These are phyloP conservation scores for Solanum stenotomum DNA, from an alignment of 257 asterid species.

Conservation along the genomic window DNA sequence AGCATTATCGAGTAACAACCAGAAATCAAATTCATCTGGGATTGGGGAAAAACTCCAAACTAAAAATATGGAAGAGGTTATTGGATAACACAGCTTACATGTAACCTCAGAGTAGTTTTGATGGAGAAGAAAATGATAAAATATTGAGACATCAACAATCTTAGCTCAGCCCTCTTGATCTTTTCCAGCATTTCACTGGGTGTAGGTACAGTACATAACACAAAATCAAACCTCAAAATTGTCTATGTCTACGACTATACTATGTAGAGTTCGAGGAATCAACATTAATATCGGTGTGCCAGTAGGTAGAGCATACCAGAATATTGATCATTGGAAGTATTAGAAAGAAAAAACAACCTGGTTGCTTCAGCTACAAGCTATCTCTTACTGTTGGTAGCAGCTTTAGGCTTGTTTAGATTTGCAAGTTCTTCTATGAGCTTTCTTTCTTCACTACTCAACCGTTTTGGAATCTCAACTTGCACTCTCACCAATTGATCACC, in stretches of 20 bases:
- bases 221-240: slow-evolving; percentile 7
- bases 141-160: neutral
- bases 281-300: neutral
- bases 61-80: neutral
- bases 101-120: neutral
- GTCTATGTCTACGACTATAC: neutral
- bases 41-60: neutral
- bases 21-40: neutral
- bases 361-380: slow-evolving; percentile 13
- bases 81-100: neutral
- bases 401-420: slow-evolving; percentile 57
- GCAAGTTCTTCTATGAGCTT: slow-evolving; percentile 92
- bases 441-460: slow-evolving; percentile 78
- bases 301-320: neutral
- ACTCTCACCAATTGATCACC: slow-evolving; percentile 96
- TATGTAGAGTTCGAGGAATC: neutral
- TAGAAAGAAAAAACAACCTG: neutral
- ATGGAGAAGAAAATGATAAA: neutral
- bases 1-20: neutral
- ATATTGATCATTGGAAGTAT: neutral
- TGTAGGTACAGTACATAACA: neutral
- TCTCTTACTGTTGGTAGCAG: slow-evolving; percentile 44
- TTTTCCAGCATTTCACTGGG: neutral
- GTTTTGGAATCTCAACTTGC: slow-evolving; percentile 95
- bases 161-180: neutral